Conservation (phyloP, 1,139 yeast species). For the Candida tetrigidarum region DNA sequence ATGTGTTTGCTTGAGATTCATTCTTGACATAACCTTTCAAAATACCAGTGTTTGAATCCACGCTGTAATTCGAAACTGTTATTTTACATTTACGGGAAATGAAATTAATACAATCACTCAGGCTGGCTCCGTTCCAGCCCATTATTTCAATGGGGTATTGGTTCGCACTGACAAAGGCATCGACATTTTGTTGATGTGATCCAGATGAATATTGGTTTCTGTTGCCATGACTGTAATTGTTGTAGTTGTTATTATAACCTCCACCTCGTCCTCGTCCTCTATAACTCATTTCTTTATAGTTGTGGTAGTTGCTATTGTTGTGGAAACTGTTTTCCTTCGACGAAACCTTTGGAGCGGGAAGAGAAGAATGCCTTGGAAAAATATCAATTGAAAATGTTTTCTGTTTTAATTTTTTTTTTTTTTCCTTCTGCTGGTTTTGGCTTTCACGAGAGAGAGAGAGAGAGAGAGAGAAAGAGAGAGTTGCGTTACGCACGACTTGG, state of each 20-base stretch:
- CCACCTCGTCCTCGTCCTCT: slow-evolving; percentile 42
- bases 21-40: slow-evolving; percentile 62
- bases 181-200: slow-evolving; percentile 27
- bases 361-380: too few species aligned
- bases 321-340: too few species aligned
- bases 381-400: too few species aligned
- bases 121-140: slow-evolving; percentile 84
- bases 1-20: slow-evolving; percentile 58
- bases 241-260: slow-evolving; percentile 18
- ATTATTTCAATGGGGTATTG: slow-evolving; percentile 60
- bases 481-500: not conserved
- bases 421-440: not conserved
- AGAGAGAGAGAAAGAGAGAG: too few species aligned
- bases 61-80: slow-evolving; percentile 49
- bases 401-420: not conserved
- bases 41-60: slow-evolving; percentile 48
- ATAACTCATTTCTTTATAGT: slow-evolving; percentile 39
- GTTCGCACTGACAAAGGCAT: slow-evolving; percentile 37
- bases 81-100: slow-evolving; percentile 69
- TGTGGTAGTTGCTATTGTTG: not conserved
- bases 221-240: slow-evolving; percentile 21
- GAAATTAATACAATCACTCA: slow-evolving; percentile 70
- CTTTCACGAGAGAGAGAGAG: too few species aligned
- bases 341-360: not conserved
- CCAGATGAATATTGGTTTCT: slow-evolving; percentile 11